Evolutionary conservation across 2,329 filamentous ascomycete genomes (phyloP), one percentile per base, ranked within the genome.

Genomic region (Monosporascus sp.): DNA sequence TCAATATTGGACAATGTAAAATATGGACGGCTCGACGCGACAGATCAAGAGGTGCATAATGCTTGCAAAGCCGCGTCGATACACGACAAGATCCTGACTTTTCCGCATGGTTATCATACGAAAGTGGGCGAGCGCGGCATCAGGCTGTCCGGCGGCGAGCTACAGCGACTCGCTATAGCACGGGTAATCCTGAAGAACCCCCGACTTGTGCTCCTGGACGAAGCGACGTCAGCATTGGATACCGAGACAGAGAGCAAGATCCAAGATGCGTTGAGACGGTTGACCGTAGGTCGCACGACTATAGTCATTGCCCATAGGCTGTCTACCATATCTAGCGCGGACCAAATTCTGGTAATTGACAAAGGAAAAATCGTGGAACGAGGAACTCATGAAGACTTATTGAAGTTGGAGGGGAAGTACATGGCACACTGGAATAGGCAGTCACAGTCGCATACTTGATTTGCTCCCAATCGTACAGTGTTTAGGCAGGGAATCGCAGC

Each of bases 1-100:
- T 80, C 81, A 1, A 78, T 88, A 43, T 76, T 84, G 63, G 78
- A 86, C 18, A 89, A 88, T 61, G 71, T 89, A 24, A 77, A 77
- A 2, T 88, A 88, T 65, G 82, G 82, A 2, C 77, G 78, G 11
- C 76, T 82, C 2, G 74, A 78, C n/a, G 84, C 84, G 1, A 82
- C 79, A 0, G 79, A 86, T 44, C 76, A 76, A 7, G 80, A 88
- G 31, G 76, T 86, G 47, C 72, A 79, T 48, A 78, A 78, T 2
- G 85, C 84, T 0, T 87, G 84, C 63, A 76, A 76, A 52, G 78
- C 79, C 0, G 85, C 84, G 3, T 77, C 79, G 2, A 80, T 88
- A 26, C 85, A 88, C 65, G 79, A 86, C 51, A 82, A 84, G 58
- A 86, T 88, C 54, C 64, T 78, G 50, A 72, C 68, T 1, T 86